Base-by-base conservation (phyloP, 805 yeast species). In the Candida alai region DNA sequence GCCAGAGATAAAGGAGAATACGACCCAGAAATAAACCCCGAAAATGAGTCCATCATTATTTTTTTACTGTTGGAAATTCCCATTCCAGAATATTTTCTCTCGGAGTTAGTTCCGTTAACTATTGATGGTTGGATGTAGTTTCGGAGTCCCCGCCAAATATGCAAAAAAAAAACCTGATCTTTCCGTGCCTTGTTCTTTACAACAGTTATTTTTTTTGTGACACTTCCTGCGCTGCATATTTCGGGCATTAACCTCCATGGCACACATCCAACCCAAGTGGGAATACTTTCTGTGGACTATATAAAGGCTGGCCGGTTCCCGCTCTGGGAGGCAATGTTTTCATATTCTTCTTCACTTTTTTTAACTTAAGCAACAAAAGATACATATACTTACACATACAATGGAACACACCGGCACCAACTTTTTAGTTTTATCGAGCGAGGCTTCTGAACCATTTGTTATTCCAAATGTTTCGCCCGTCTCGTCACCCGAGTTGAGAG, bases 391-490 rank as follows among this genome's bases (percentile, higher is more conserved):
- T n/a, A n/a, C n/a, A n/a, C n/a, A n/a, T 29, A 29, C 6, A 12
- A 29, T 29, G 24, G 6, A 24, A 21, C 24, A 11, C 13, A 13
- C 24, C 3, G 3, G 3, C 4, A 17, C 26, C 19, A 17, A 36
- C 23, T 79, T 74, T 56, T 65, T 80, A 55, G 65, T 69, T 30
- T 67, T 80, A 54, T 68, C 80, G 24, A 68, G 76, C 34, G 77
- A 76, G 41, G 58, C 70, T 32, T 67, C 74, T 38, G 66, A 73
- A 56, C 86, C 88, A 45, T 80, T 79, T 48, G 70, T 80, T 35
- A 78, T 80, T 48, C 79, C 80, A 48, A 59, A 73, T 41, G 68
- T 78, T 29, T 78, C 85, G 1, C 86, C 85, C 22, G 68, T 68
- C 6, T 68, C 76, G 3, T 50, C 65, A 11, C 61, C 66, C 13